Evolutionary conservation across 148 eudicot species (phyloP).

Genomic region (Polygonum aviculare): DNA sequence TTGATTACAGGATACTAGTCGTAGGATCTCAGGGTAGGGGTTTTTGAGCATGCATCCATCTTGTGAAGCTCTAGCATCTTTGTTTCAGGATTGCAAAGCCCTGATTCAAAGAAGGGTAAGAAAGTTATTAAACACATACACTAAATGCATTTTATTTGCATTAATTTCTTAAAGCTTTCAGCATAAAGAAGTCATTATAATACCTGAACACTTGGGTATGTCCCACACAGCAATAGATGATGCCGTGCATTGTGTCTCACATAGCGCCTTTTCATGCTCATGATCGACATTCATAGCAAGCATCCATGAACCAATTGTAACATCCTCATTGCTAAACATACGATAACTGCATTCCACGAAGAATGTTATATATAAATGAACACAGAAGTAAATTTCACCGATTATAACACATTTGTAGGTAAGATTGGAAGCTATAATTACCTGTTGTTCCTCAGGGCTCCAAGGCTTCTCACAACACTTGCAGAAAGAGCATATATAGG

Average conservation of each 20-base stretch:
- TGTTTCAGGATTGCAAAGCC: slow-evolving; percentile 82
- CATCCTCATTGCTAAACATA: slow-evolving; percentile 98
- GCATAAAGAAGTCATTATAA: background rate
- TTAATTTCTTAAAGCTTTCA: background rate
- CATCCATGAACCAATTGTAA: slow-evolving; percentile 96
- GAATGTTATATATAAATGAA: background rate
- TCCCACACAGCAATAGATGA: slow-evolving; percentile 95
- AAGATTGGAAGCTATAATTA: slow-evolving; percentile 10
- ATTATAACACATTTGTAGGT: background rate
- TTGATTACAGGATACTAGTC: slow-evolving; percentile 18
- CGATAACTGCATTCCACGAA: slow-evolving; percentile 52
- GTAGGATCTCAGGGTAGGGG: slow-evolving; percentile 36
- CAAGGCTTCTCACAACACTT: slow-evolving; percentile 83
- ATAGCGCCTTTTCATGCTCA: slow-evolving; percentile 60
- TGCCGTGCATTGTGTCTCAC: slow-evolving; percentile 61
- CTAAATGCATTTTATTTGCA: background rate
- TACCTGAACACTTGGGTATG: slow-evolving; percentile 93
- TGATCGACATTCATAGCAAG: slow-evolving; percentile 98
- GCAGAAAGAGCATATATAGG: slow-evolving; percentile 91
- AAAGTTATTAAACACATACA: no score
- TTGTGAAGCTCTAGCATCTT: slow-evolving; percentile 77
- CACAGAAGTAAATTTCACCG: background rate
- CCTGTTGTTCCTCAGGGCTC: slow-evolving; percentile 82
- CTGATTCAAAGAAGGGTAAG: slow-evolving; percentile 23
- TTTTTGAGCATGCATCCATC: slow-evolving; percentile 57